These are phyloP conservation scores for Jaapia argillacea DNA, from an alignment of 768 basidiomycete species.

Conservation along the genomic window DNA sequence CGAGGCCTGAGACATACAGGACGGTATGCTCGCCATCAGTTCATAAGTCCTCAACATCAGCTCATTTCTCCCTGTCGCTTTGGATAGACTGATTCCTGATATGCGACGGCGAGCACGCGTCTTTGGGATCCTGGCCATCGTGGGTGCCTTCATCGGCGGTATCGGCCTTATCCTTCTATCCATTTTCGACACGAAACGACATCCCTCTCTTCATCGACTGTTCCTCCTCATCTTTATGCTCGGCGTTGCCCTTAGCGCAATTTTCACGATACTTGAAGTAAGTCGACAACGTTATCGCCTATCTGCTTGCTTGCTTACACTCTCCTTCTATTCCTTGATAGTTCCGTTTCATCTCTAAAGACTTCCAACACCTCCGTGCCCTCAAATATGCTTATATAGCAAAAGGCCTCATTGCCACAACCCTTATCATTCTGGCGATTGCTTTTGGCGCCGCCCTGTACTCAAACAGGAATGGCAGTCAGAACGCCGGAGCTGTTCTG, in stretches of 20 bases:
- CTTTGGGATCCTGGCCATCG: slow-evolving; percentile 45
- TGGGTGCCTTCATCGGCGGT: slow-evolving; percentile 54
- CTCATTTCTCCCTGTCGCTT: slow-evolving; percentile 1
- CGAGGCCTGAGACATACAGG: slow-evolving; percentile 57
- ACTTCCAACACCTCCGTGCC: slow-evolving; percentile 32
- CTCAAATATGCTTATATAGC: slow-evolving; percentile 46
- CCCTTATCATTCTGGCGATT: slow-evolving; percentile 51
- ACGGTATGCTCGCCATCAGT: slow-evolving; percentile 31
- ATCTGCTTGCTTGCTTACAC: neutral
- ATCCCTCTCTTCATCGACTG: slow-evolving; percentile 37
- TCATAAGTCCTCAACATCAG: neutral
- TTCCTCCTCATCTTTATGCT: slow-evolving; percentile 68
- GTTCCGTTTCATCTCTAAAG: slow-evolving; percentile 59
- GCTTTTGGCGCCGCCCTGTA: slow-evolving; percentile 50
- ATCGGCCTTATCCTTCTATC: slow-evolving; percentile 58
- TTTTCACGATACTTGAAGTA: slow-evolving; percentile 68
- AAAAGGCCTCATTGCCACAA: slow-evolving; percentile 49
- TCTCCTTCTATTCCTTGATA: slow-evolving; percentile 14
- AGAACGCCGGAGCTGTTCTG: slow-evolving; percentile 48
- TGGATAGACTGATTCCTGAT: slow-evolving; percentile 25
- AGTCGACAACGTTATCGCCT: slow-evolving; percentile 7
- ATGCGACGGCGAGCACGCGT: slow-evolving; percentile 47
- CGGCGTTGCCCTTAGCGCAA: slow-evolving; percentile 61
- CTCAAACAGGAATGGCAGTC: slow-evolving; percentile 11
- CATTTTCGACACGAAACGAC: slow-evolving; percentile 57